Base-by-base conservation (phyloP, 345 rosid genomes). In the Eucalyptus cloeziana region DNA sequence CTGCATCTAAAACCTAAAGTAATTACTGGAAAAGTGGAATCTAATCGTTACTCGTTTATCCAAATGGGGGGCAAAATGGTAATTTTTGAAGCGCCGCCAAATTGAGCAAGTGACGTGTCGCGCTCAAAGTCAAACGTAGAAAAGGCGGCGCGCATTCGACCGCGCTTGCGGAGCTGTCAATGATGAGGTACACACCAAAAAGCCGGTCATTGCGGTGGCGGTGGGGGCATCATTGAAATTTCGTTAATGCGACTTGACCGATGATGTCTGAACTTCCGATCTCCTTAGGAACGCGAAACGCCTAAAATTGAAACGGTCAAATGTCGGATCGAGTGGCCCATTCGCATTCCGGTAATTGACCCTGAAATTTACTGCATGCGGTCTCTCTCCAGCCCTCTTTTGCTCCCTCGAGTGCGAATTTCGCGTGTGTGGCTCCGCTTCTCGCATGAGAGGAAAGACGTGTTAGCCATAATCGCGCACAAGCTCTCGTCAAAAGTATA, bases 1-100 rank as follows among this genome's bases (percentile, higher is more conserved):
- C 22, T 7, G 2, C 11, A 2, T 1, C 4, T 12, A 33, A 71
- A 1, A 71, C 4, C 0, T 3, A 10, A 71, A 0, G 43, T 2
- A 4, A 56, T 56, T 56, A 56, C 62, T 1, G 30, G 62, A 56
- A 56, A 56, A 56, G 27, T 1, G 62, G 44, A 33, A 4, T 33
- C 80, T 5, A 69, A 31, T 52, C 58, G 58, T 52, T 8, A 52
- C 0, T 33, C 43, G 2, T 17, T 8, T 27, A 69, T 69, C 80
- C 43, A 16, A 5, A 69, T 1, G 43, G 24, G 37, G 44, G 24
- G 13, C 43, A 69, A 69, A 33, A 69, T 33, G 80, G 80, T 69
- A 33, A 33, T 69, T 69, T 69, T 17, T 47, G 24, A 21, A 1
- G 25, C 47, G 83, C 83, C 83, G 83, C 83, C 83, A 71, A 71